Conservation (phyloP, 2,329 filamentous ascomycete genomes). For the Gremmenia infestans region DNA sequence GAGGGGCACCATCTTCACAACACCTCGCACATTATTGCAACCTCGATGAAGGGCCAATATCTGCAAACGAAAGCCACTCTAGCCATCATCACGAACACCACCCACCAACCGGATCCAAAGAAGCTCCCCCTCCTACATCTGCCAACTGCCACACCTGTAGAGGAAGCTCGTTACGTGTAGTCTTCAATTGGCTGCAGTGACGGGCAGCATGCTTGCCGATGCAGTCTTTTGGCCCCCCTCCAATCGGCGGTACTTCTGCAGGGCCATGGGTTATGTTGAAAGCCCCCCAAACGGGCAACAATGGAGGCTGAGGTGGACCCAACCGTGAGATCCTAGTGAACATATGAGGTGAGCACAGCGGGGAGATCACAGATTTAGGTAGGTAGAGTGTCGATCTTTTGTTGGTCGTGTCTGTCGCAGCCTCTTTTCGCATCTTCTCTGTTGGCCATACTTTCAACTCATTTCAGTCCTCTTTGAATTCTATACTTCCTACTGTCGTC, state of each 20-base stretch:
- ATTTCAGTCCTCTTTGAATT: not conserved
- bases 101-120: not conserved
- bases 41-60: not conserved
- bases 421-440: not conserved
- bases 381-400: not conserved
- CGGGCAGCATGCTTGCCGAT: not conserved
- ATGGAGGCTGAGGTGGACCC: not conserved
- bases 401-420: not conserved
- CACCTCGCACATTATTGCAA: not conserved
- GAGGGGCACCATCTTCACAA: not conserved
- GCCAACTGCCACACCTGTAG: not conserved
- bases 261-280: not conserved
- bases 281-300: not conserved
- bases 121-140: not conserved
- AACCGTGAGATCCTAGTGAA: not conserved
- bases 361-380: conserved; percentile 1
- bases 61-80: not conserved
- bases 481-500: not conserved
- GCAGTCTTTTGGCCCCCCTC: not conserved
- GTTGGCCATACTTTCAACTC: conserved; percentile 13
- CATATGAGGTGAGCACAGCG: not conserved
- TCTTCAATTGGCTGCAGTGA: not conserved
- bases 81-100: not conserved
- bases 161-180: not conserved
- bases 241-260: not conserved